phyloP scores from a whole-genome alignment of 2,329 filamentous ascomycete species.

The Periconia macrospinosa region DNA sequence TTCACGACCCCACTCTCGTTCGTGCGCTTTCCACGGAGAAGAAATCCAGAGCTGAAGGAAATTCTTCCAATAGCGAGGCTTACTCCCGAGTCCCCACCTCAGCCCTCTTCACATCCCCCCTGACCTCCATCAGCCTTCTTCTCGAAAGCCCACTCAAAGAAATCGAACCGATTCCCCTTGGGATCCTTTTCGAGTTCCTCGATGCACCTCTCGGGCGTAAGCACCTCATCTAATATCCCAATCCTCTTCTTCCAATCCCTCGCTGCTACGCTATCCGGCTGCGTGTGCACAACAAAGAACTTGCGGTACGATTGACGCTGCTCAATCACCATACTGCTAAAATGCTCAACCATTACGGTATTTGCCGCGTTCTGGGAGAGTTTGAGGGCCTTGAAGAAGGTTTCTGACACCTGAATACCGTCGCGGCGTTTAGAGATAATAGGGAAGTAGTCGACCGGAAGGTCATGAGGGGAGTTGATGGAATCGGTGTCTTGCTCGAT shows the following conservation, averaged over 20 bases:
- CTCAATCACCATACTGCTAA: constrained; percentile 22
- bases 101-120: too few relatives aligned
- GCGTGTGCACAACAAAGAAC: constrained; percentile 35
- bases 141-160: constrained; percentile 26
- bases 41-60: too few relatives aligned
- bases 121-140: too few relatives aligned
- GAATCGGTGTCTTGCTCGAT: constrained; percentile 28
- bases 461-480: neutral
- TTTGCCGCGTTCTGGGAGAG: constrained; percentile 17
- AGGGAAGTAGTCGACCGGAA: constrained; percentile 26
- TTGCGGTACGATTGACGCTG: constrained; percentile 32
- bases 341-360: constrained; percentile 27
- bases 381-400: constrained; percentile 27
- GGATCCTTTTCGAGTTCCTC: constrained; percentile 22
- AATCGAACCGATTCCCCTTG: constrained; percentile 27
- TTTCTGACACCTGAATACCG: constrained; percentile 19
- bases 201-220: constrained; percentile 30
- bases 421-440: constrained; percentile 30
- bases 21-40: too few relatives aligned
- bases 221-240: constrained; percentile 28
- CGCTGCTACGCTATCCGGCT: constrained; percentile 16
- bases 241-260: constrained; percentile 26
- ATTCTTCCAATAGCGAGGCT: too few relatives aligned
- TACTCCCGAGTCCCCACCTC: too few relatives aligned
- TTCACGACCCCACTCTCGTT: too few relatives aligned